Percentiles rank a stretch among this genome's conserved stretches.
Conservation (phyloP, 331 rosid species). For the Saraca asoca region DNA sequence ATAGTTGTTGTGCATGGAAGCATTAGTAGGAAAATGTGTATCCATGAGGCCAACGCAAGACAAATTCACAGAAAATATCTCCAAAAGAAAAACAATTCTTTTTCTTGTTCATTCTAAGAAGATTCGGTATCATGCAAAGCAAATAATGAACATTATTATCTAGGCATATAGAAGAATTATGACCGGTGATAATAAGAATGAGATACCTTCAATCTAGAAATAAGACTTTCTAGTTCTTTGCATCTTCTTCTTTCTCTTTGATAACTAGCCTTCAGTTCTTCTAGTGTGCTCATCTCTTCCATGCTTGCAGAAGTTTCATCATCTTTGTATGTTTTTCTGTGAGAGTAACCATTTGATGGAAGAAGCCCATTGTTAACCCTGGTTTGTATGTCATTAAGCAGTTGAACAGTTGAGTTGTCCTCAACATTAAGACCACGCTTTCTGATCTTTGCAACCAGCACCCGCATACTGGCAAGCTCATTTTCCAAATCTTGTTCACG, state of each 20-base stretch:
- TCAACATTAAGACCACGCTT: constrained; percentile 47
- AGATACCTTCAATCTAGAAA: constrained; percentile 71
- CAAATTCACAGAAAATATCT: too few species aligned
- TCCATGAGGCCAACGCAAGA: too few species aligned
- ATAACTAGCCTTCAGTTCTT: constrained; percentile 62
- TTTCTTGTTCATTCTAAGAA: too few species aligned
- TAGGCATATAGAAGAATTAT: constrained; percentile 3
- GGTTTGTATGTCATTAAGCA: constrained; percentile 36
- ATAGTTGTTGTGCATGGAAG: too few species aligned
- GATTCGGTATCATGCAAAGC: not conserved
- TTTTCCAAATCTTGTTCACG: constrained; percentile 67
- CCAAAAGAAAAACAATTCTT: too few species aligned
- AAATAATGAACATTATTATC: constrained; percentile 9
- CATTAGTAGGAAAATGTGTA: too few species aligned
- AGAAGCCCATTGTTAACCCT: constrained; percentile 41
- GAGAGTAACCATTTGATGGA: constrained; percentile 42
- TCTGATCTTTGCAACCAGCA: constrained; percentile 54
- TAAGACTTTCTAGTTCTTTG: constrained; percentile 60
- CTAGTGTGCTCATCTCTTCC: constrained; percentile 45
- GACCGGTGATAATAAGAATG: constrained; percentile 7
- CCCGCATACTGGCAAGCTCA: constrained; percentile 75
- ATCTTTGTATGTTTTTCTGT: constrained; percentile 42
- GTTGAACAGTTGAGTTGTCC: constrained; percentile 47
- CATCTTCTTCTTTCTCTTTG: constrained; percentile 71
- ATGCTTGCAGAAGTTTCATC: constrained; percentile 35